Percentiles rank a stretch among this genome's conserved stretches.
phyloP scores from a whole-genome alignment of 768 basidiomycete species.

The Collybia sp. region DNA sequence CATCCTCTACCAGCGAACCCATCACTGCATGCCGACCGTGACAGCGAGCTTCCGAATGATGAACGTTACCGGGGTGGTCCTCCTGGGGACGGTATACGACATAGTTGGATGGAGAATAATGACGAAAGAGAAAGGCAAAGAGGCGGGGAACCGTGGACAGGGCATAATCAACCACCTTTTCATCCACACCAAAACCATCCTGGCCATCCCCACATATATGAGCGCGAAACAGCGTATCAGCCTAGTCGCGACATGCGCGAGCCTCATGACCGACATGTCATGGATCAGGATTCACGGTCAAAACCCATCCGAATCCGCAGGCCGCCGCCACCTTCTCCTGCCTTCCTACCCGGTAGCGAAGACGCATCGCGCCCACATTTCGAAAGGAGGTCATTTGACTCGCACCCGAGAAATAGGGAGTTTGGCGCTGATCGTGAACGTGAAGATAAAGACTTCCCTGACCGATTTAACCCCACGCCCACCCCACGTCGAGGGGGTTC shows the following conservation, averaged over 20 bases:
- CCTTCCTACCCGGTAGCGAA: neutral
- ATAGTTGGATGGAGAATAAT: too few species aligned
- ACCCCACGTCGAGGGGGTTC: constrained; percentile 18
- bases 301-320: neutral
- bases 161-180: neutral
- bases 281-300: neutral
- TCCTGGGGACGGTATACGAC: too few species aligned
- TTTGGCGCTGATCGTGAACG: neutral
- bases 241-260: neutral
- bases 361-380: too few species aligned
- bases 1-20: constrained; percentile 13
- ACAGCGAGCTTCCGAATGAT: constrained; percentile 1
- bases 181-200: neutral
- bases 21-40: constrained; percentile 7
- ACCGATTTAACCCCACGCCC: constrained; percentile 8
- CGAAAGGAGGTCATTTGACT: neutral
- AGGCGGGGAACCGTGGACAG: neutral
- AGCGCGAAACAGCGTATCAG: neutral
- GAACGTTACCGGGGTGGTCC: too few species aligned
- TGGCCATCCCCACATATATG: neutral
- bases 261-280: neutral
- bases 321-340: neutral
- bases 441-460: constrained; percentile 2
- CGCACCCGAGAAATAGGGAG: constrained; percentile 1
- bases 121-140: neutral